These are phyloP conservation scores for Ophiognomonia clavigignenti-juglandacearum DNA, from an alignment of 2,329 filamentous ascomycete genomes.

Conservation along the genomic window DNA sequence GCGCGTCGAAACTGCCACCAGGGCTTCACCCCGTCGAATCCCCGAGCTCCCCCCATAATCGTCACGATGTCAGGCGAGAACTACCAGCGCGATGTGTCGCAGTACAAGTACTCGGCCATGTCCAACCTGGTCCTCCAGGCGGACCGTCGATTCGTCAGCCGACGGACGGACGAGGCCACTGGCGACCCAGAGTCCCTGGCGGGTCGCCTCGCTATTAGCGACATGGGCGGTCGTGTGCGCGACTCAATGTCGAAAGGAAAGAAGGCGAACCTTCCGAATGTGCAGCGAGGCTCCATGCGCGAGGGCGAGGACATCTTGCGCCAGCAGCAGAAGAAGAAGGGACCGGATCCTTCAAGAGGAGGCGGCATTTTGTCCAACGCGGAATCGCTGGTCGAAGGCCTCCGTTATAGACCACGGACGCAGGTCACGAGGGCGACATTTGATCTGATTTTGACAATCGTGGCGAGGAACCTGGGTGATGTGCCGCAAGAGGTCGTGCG, in stretches of 20 bases:
- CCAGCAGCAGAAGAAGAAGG: slow-evolving; percentile 84
- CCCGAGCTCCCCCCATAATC: slow-evolving; percentile 13
- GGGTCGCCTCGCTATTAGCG: slow-evolving; percentile 84
- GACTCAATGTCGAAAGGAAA: slow-evolving; percentile 78
- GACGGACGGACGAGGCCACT: slow-evolving; percentile 89
- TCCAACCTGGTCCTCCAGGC: slow-evolving; percentile 99
- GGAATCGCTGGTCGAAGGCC: slow-evolving; percentile 83
- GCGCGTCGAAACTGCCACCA: slow-evolving; percentile 4
- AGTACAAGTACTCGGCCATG: slow-evolving; percentile 99
- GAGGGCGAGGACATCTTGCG: slow-evolving; percentile 82
- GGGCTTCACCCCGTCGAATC: background rate
- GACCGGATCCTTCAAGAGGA: slow-evolving; percentile 63
- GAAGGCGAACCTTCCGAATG: slow-evolving; percentile 63
- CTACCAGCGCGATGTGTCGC: slow-evolving; percentile 77
- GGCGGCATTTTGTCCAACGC: slow-evolving; percentile 77
- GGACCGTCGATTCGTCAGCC: slow-evolving; percentile 90
- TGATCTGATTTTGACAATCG: slow-evolving; percentile 87
- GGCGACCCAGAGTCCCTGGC: slow-evolving; percentile 97
- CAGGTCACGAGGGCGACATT: slow-evolving; percentile 89
- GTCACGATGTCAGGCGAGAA: slow-evolving; percentile 60
- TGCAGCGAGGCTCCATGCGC: slow-evolving; percentile 69
- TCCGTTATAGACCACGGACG: slow-evolving; percentile 87
- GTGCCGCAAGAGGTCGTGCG: slow-evolving; percentile 87
- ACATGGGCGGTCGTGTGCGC: slow-evolving; percentile 87
- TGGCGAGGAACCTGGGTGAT: slow-evolving; percentile 83